Evolutionary conservation across 2,329 filamentous ascomycete species (phyloP).

Genomic region (Scortechinia acanthostroma): DNA sequence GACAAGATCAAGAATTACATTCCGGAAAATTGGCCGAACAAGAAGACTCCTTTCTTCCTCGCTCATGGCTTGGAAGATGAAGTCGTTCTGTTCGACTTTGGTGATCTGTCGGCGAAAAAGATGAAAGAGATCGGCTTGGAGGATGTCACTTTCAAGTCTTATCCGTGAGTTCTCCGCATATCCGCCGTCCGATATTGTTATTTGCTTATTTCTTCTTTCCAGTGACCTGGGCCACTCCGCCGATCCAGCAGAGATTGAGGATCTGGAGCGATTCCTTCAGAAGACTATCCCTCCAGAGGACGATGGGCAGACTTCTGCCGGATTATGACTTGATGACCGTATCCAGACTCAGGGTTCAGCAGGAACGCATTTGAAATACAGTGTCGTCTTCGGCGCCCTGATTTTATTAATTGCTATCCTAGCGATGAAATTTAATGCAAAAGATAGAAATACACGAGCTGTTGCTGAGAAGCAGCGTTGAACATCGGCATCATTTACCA

Average conservation of each 20-base stretch:
- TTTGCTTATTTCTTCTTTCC: conserved; percentile 3
- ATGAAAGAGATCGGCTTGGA: conserved; percentile 47
- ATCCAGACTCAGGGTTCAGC: conserved; percentile 2
- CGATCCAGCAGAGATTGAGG: conserved; percentile 50
- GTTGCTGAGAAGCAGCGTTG: no score
- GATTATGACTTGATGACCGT: conserved; percentile 19
- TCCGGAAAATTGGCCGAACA: conserved; percentile 37
- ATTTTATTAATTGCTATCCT: no score
- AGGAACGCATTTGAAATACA: neutral
- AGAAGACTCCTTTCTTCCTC: conserved; percentile 56
- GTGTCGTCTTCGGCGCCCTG: neutral
- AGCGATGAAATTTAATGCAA: no score
- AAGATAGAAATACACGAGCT: no score
- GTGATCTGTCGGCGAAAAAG: conserved; percentile 39
- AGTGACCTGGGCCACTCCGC: conserved; percentile 48
- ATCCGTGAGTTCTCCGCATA: conserved; percentile 35
- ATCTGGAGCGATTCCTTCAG: conserved; percentile 48
- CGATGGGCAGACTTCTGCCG: no score
- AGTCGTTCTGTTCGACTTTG: conserved; percentile 47
- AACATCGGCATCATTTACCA: no score
- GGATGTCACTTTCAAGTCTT: conserved; percentile 48
- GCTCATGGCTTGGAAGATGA: conserved; percentile 51
- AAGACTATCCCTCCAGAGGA: conserved; percentile 35
- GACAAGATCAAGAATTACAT: conserved; percentile 43
- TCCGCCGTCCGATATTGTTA: no score